These are phyloP conservation scores for Medicago ruthenica DNA, from an alignment of 306 rosid species.

Conservation along the genomic window DNA sequence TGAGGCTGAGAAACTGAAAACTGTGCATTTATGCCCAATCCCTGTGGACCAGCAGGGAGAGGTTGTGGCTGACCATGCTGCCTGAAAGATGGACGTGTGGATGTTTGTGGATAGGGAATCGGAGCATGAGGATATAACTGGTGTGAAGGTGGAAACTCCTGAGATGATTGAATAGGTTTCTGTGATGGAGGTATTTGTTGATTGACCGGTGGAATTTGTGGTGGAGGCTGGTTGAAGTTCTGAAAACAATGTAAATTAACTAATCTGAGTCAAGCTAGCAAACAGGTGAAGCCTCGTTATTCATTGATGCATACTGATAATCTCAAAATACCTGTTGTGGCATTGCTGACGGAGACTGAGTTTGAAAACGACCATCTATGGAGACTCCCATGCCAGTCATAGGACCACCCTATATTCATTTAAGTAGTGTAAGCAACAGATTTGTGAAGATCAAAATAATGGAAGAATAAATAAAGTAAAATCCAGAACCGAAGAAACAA, in stretches of 20 bases:
- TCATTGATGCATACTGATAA: constrained; percentile 11
- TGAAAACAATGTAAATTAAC: constrained; percentile 50
- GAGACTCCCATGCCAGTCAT: constrained; percentile 57
- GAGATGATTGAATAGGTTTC: constrained; percentile 74
- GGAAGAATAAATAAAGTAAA: constrained; percentile 2
- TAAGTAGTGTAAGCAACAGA: constrained; percentile 40
- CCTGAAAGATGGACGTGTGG: constrained; percentile 54
- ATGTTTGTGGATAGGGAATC: constrained; percentile 60
- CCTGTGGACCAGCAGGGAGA: constrained; percentile 64
- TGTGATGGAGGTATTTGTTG: constrained; percentile 69
- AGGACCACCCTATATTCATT: constrained; percentile 65
- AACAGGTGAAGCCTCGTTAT: constrained; percentile 34
- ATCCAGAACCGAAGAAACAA: not conserved
- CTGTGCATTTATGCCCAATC: constrained; percentile 60
- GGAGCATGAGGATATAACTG: constrained; percentile 62
- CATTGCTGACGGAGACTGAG: constrained; percentile 51
- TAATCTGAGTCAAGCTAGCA: constrained; percentile 27
- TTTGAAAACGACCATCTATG: constrained; percentile 57
- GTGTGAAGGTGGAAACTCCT: constrained; percentile 67
- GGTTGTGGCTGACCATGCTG: constrained; percentile 73
- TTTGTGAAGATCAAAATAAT: constrained; percentile 9
- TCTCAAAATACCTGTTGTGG: constrained; percentile 63
- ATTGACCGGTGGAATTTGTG: constrained; percentile 61
- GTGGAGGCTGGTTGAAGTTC: constrained; percentile 66
- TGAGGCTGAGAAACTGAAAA: constrained; percentile 68